phyloP scores from a whole-genome alignment of 164 flowering plant genomes.

The Vitis rotundifolia region DNA sequence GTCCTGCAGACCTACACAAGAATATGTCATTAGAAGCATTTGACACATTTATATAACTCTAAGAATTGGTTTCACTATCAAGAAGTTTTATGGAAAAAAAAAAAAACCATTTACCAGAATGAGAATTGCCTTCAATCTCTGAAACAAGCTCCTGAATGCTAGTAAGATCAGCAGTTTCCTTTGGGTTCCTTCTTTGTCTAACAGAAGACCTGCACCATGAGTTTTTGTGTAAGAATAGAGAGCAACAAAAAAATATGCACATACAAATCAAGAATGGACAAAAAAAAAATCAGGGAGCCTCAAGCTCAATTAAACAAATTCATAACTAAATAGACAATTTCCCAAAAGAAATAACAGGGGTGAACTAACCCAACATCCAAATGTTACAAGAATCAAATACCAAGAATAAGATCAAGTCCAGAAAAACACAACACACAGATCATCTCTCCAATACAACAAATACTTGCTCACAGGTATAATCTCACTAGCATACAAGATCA shows the following conservation, averaged over 20 bases:
- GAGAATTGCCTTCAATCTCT: conserved; percentile 65
- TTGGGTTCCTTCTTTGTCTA: conserved; percentile 88
- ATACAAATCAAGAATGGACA: not conserved
- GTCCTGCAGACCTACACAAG: conserved; percentile 66
- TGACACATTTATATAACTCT: not conserved
- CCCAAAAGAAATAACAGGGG: too few relatives aligned
- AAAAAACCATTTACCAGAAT: conserved; percentile 56
- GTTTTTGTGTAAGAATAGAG: not conserved
- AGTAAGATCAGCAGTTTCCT: conserved; percentile 86
- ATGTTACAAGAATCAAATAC: too few relatives aligned
- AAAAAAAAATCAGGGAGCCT: too few relatives aligned
- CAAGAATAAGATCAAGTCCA: too few relatives aligned
- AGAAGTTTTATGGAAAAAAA: not conserved
- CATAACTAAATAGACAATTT: too few relatives aligned
- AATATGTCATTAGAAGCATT: conserved; percentile 3
- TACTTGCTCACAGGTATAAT: too few relatives aligned
- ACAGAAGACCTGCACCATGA: conserved; percentile 64
- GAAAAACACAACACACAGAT: too few relatives aligned
- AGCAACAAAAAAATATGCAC: too few relatives aligned
- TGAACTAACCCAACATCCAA: too few relatives aligned
- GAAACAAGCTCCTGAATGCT: conserved; percentile 81
- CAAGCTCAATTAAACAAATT: too few relatives aligned
- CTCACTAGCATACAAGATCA: too few relatives aligned
- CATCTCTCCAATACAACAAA: too few relatives aligned
- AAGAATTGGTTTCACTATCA: not conserved